phyloP scores from a whole-genome alignment of 1,284 basidiomycete species.

The Polyporus tsugae region DNA sequence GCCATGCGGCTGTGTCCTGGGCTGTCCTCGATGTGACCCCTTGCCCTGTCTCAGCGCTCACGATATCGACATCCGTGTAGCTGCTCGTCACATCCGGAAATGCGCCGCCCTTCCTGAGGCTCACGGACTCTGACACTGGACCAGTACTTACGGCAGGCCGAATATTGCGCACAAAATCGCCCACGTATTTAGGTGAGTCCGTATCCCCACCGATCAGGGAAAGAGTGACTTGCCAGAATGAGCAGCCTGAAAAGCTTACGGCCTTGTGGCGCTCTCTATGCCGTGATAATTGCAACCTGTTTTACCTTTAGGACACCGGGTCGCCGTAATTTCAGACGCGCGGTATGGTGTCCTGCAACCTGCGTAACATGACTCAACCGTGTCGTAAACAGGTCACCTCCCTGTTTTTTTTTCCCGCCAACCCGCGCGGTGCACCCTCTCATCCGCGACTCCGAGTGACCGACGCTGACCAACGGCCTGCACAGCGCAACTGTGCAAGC shows the following conservation, averaged over 20 bases:
- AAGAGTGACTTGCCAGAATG: neutral
- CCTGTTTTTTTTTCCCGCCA: neutral
- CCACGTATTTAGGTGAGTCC: neutral
- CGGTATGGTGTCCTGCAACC: neutral
- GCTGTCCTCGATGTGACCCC: constrained; percentile 25
- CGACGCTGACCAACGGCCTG: neutral
- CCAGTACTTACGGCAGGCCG: neutral
- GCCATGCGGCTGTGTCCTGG: constrained; percentile 20
- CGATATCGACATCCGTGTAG: constrained; percentile 14
- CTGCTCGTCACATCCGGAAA: constrained; percentile 2
- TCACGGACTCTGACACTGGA: neutral
- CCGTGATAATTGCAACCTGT: constrained; percentile 28
- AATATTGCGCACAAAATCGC: neutral
- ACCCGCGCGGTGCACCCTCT: neutral
- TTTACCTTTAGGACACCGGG: constrained; percentile 18
- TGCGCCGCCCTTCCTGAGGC: neutral
- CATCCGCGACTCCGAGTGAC: neutral
- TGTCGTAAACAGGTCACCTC: constrained; percentile 26
- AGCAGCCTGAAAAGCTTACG: constrained; percentile 12
- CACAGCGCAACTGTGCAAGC: neutral
- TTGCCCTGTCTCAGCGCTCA: constrained; percentile 15
- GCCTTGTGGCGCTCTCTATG: constrained; percentile 23
- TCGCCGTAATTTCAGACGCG: constrained; percentile 12
- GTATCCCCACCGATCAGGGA: neutral
- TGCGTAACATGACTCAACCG: constrained; percentile 24